These are phyloP conservation scores for Pelargonium fulgidum DNA, from an alignment of 441 rosid genomes.

Conservation along the genomic window DNA sequence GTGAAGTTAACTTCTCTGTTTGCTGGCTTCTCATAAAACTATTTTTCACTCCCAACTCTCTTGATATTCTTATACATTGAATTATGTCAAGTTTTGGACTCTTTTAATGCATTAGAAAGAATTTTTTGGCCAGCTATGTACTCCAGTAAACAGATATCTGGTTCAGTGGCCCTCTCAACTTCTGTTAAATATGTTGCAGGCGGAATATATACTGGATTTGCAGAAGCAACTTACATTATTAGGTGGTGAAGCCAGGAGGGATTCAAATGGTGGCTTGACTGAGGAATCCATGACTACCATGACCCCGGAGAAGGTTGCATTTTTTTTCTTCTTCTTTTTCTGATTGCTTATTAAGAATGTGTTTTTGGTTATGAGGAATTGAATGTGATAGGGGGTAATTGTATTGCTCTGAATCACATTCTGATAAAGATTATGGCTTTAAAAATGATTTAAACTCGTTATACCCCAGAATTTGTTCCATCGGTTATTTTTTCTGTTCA, in stretches of 20 bases:
- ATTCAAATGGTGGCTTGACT: constrained; percentile 45
- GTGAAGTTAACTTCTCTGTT: neutral
- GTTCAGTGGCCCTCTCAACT: neutral
- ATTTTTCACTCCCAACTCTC: too few relatives aligned
- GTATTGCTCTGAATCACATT: neutral
- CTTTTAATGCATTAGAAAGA: constrained; percentile 6
- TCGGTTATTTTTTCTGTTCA: neutral
- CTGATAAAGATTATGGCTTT: neutral
- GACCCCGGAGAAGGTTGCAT: constrained; percentile 68
- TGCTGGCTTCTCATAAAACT: neutral
- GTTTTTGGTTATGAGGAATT: neutral
- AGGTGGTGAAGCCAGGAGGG: constrained; percentile 63
- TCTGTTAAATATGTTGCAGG: constrained; percentile 40
- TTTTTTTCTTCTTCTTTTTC: neutral
- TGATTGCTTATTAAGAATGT: neutral
- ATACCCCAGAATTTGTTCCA: neutral
- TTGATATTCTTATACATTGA: neutral
- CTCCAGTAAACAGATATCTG: neutral
- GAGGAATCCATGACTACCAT: constrained; percentile 57
- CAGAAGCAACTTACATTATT: constrained; percentile 85
- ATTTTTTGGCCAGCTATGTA: neutral
- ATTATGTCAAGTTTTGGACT: neutral
- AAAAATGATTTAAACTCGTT: neutral
- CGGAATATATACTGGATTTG: constrained; percentile 70
- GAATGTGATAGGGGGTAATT: neutral